These are phyloP conservation scores for Tillandsia leiboldiana DNA, from an alignment of 176 grass and related monocot species.

Conservation along the genomic window DNA sequence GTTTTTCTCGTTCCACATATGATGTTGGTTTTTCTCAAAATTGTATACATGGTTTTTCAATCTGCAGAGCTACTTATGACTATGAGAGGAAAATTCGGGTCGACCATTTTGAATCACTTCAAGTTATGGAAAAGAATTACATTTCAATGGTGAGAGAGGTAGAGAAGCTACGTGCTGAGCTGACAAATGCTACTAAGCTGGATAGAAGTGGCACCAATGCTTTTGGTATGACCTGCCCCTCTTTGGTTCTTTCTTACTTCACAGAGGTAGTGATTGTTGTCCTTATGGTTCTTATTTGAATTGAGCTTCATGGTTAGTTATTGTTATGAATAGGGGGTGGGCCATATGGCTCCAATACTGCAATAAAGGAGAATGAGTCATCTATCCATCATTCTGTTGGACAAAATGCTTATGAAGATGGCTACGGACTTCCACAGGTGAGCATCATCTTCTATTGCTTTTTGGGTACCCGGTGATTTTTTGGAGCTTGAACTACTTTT, in stretches of 20 bases:
- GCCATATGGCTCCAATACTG: slow-evolving; percentile 31
- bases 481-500: background rate
- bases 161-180: slow-evolving; percentile 73
- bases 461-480: background rate
- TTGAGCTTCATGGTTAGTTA: slow-evolving; percentile 8
- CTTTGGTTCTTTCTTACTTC: background rate
- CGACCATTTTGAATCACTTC: slow-evolving; percentile 74
- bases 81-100: slow-evolving; percentile 80
- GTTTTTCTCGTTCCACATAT: slow-evolving; percentile 7
- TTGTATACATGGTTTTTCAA: slow-evolving; percentile 2
- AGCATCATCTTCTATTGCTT: slow-evolving; percentile 4
- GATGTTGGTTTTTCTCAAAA: background rate
- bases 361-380: slow-evolving; percentile 47
- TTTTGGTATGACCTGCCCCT: background rate
- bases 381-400: slow-evolving; percentile 38
- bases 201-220: slow-evolving; percentile 28
- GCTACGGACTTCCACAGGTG: slow-evolving; percentile 50
- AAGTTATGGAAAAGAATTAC: slow-evolving; percentile 78
- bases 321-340: slow-evolving; percentile 11
- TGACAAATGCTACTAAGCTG: slow-evolving; percentile 51
- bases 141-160: slow-evolving; percentile 77
- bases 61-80: slow-evolving; percentile 62
- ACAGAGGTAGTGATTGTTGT: background rate
- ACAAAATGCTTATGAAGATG: slow-evolving; percentile 44
- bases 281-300: background rate